Base-by-base conservation (phyloP, 2,329 filamentous ascomycete genomes). In the Magnaporthales sp. region DNA sequence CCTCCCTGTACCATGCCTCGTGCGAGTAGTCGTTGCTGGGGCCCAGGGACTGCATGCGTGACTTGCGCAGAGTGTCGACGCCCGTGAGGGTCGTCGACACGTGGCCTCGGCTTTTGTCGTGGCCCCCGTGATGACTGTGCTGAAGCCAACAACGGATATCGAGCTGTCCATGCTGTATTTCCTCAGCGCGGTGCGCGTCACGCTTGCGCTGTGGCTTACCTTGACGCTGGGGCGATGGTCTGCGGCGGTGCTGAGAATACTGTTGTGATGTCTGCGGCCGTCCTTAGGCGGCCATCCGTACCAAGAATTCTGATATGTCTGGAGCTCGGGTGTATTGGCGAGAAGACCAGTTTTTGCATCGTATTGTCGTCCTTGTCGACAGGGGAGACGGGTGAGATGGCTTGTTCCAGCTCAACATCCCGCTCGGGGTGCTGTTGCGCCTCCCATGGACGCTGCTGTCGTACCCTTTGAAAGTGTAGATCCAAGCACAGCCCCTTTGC, bases 381-480 rank as follows among this genome's bases (percentile, higher is more conserved):
- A n/a, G 38, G 19, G 15, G 19, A 8, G 6, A 2, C 38, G 3
- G 19, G 38, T 8, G 10, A 51, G 5, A 3, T 19, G 8, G 15
- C 19, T 7, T 51, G 19, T n/a, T 51, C 38, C 19, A 51, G 38
- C 38, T n/a, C 6, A 7, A 7, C 15, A 51, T 51, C 38, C n/a
- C 6, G 15, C 15, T 51, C 19, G 6, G 19, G 38, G 7, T 51
- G 19, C 38, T 51, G n/a, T n/a, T n/a, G 38, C 19, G 19, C 38
- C 68, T 81, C 80, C 79, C 79, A 81, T 0, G 78, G 77, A 3
- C 76, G 71, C 4, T 79, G 67, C 46, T 77, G 74, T 10, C 80
- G 75, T 62, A 68, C 70, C 9, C 73, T 69, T 19, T 71, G 68
- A 11, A 73, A 68, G 66, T 78, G 72, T 9, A 81, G 67, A 19